Base-by-base conservation (phyloP, 257 asterid genomes). In the Scutellaria baicalensis region DNA sequence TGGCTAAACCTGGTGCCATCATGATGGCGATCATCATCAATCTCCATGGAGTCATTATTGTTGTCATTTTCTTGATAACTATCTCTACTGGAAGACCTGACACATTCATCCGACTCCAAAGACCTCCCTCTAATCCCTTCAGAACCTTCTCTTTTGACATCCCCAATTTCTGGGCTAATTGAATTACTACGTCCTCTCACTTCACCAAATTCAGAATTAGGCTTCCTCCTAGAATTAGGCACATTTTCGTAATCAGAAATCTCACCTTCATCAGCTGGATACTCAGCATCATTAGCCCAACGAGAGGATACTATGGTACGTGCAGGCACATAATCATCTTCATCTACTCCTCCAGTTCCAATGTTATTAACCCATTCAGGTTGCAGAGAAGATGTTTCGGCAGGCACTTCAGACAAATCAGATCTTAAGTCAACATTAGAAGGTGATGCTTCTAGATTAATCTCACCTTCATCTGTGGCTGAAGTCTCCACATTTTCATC, bases 61-160 rank as follows among this genome's bases (percentile, higher is more conserved):
- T 77, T 87, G 48, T 71, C 86, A 68, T 78, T 75, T 56, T 76
- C 87, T 21, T 75, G 77, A 70, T 74, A 79, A 76, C 86, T 85
- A 71, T 90, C 97, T 83, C 95, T 82, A 82, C 95, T 88, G 68
- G 90, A 84, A 66, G 98, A 92, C 79, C 96, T 80, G 69, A 72
- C 58, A 2, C 71, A 84, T 59, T 87, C 99, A 45, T 83, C 96
- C 43, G 90, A 87, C 8, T 74, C 88, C 42, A 81, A 83, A 50
- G 82, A 81, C 82, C 87, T 87, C 54, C 77, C 84, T 77, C 78
- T 79, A 55, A 70, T 70, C 57, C 88, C 87, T 44, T 74, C 89
- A 36, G 88, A 84, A 45, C 79, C 82, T 42, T 85, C 96, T 49
- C 83, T 76, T 74, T 67, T 82, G 40, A 80, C 78, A 70, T 83